A percentile compares a stretch with the other conserved stretches of the same genome.
phyloP scores from a whole-genome alignment of 345 rosid genomes.

The Gossypium raimondii region DNA sequence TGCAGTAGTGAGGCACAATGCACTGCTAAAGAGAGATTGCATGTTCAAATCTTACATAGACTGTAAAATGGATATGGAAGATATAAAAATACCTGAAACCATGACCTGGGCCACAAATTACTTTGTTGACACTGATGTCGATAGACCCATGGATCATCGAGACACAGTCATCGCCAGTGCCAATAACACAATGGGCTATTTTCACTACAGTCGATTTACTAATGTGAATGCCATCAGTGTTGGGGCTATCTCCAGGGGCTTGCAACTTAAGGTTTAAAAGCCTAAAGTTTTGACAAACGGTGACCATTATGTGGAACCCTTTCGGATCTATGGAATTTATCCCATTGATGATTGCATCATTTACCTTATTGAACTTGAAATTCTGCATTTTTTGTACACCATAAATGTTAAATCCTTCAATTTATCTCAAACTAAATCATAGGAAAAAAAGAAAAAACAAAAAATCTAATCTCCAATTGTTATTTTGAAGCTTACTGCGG shows the following conservation, averaged over 20 bases:
- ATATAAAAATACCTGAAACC: neutral
- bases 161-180: slow-evolving; percentile 61
- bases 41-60: no score
- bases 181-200: slow-evolving; percentile 29
- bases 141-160: slow-evolving; percentile 49
- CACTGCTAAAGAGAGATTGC: no score
- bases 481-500: slow-evolving; percentile 21
- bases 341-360: slow-evolving; percentile 30
- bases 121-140: slow-evolving; percentile 37
- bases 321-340: slow-evolving; percentile 50
- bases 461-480: neutral
- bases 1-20: no score
- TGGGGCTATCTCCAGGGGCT: slow-evolving; percentile 58
- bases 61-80: no score
- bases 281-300: slow-evolving; percentile 30
- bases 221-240: slow-evolving; percentile 67
- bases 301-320: slow-evolving; percentile 55
- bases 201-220: slow-evolving; percentile 46
- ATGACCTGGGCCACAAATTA: slow-evolving; percentile 25
- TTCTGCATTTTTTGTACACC: slow-evolving; percentile 24
- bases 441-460: no score
- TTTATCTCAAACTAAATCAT: neutral
- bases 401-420: neutral
- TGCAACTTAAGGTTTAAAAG: slow-evolving; percentile 22
- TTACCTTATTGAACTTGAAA: slow-evolving; percentile 33